Percentiles rank a stretch among this genome's conserved stretches.
Evolutionary conservation across 441 rosid species (phyloP).

Genomic region (Croton setiger): DNA sequence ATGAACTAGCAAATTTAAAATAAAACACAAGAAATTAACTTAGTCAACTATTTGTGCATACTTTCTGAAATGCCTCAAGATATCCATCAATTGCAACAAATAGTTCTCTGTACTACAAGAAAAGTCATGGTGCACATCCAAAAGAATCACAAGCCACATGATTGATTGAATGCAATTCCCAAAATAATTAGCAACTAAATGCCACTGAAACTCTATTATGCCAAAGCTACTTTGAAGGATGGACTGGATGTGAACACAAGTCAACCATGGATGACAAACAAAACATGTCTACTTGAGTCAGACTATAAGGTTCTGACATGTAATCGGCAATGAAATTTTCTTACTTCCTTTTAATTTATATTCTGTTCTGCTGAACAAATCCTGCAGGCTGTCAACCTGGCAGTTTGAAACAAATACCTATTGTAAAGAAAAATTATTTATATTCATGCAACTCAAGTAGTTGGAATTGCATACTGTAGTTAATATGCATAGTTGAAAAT

Average conservation of each 20-base stretch:
- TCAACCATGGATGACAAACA: neutral
- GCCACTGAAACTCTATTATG: neutral
- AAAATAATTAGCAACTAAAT: neutral
- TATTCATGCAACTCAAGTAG: neutral
- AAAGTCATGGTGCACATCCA: neutral
- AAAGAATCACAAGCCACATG: neutral
- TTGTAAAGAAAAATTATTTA: neutral
- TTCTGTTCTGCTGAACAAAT: neutral
- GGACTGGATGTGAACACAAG: neutral
- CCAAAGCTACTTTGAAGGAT: neutral
- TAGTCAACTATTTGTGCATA: neutral
- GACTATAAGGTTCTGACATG: neutral
- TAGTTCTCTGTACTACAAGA: neutral
- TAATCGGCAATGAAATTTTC: neutral
- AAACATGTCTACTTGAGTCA: neutral
- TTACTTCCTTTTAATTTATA: neutral
- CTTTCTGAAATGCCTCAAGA: neutral
- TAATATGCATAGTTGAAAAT: neutral
- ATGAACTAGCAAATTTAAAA: constrained; percentile 3
- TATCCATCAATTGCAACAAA: neutral
- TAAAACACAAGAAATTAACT: constrained; percentile 4
- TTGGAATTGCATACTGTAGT: neutral
- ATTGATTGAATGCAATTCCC: constrained; percentile 2
- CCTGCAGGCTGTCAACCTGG: too few species aligned
- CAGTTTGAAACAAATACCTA: neutral